Evolutionary conservation across 2,329 filamentous ascomycete species (phyloP), one percentile per base, ranked within the genome.

Genomic region (Diplocarpon rosae): DNA sequence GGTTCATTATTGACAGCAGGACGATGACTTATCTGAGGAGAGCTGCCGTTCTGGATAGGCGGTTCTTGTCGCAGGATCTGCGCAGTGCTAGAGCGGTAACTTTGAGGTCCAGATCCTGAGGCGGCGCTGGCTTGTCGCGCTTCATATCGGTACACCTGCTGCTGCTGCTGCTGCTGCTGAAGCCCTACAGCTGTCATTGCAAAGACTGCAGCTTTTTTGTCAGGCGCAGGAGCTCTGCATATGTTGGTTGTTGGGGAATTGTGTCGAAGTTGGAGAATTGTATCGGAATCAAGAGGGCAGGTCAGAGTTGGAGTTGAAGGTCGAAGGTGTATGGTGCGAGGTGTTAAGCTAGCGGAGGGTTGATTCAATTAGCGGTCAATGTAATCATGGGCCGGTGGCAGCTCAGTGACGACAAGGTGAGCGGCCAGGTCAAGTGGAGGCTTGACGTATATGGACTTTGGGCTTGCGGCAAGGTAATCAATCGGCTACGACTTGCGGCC

Each of bases 131-230:
- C 57, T 42, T 58, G 55, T 51, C 55, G 52, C 15, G 52, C 50
- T 36, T 52, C 56, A 38, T 57, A 5, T 5, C n/a, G 30, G 9
- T 14, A 9, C 30, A 32, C 30, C 20, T 24, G 45, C 30, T 57
- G 56, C 39, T 60, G 59, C 45, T 48, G 42, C 32, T 56, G 54
- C 41, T 60, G 39, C 34, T 56, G 56, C 40, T 60, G 59, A 40
- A 57, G 54, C 42, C 56, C 58, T 30, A 62, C 57, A 36, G 60
- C 60, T 29, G 60, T 62, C 60, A 62, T 62, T n/a, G 43, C 57
- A 48, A 51, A 52, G 38, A 36, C 36, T 24, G 39, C 43, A 36
- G 51, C 39, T 39, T 39, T 47, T 52, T 56, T 46, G 47, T 58
- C 52, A 54, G 28, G 40, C 29, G 31, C 24, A 29, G 20, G 40